These are phyloP conservation scores for Tagetes erecta DNA, from an alignment of 129 eudicot genomes.

Conservation along the genomic window DNA sequence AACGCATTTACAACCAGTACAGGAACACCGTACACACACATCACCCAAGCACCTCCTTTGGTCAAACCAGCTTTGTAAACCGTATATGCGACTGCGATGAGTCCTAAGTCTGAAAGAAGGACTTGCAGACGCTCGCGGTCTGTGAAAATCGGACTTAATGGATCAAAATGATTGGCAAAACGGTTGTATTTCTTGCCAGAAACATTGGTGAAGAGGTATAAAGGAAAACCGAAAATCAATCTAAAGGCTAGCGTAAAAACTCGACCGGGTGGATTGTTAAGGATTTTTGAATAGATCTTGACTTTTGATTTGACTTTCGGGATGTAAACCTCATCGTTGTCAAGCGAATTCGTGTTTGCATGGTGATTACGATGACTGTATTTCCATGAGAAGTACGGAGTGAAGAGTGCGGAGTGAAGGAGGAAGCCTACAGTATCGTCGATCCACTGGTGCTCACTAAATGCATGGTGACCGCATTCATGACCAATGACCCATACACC, in stretches of 20 bases:
- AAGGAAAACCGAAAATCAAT: slow-evolving; percentile 15
- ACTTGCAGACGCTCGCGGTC: slow-evolving; percentile 23
- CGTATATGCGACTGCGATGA: slow-evolving; percentile 1
- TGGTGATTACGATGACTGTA: slow-evolving; percentile 31
- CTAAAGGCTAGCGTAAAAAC: slow-evolving; percentile 25
- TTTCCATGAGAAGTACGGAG: slow-evolving; percentile 29
- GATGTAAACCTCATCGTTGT: slow-evolving; percentile 30
- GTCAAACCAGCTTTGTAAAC: slow-evolving; percentile 15
- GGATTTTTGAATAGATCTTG: slow-evolving; percentile 16
- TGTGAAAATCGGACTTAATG: slow-evolving; percentile 17
- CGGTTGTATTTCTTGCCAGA: slow-evolving; percentile 26
- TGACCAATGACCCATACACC: slow-evolving; percentile 33
- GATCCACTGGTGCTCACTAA: slow-evolving; percentile 29
- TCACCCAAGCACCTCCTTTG: slow-evolving; percentile 23
- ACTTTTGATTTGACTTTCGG: slow-evolving; percentile 13
- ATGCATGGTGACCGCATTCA: slow-evolving; percentile 36
- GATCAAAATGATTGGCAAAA: slow-evolving; percentile 28
- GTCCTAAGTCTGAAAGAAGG: slow-evolving; percentile 18
- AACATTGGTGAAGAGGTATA: slow-evolving; percentile 23
- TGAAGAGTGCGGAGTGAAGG: slow-evolving; percentile 22
- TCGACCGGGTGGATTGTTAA: slow-evolving; percentile 32
- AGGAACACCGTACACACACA: slow-evolving; percentile 23
- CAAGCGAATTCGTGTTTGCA: slow-evolving; percentile 28
- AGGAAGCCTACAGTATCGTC: slow-evolving; percentile 25
- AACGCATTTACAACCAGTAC: slow-evolving; percentile 16